These are phyloP conservation scores for Pogostemon cablin DNA, from an alignment of 257 asterid genomes.

Conservation along the genomic window DNA sequence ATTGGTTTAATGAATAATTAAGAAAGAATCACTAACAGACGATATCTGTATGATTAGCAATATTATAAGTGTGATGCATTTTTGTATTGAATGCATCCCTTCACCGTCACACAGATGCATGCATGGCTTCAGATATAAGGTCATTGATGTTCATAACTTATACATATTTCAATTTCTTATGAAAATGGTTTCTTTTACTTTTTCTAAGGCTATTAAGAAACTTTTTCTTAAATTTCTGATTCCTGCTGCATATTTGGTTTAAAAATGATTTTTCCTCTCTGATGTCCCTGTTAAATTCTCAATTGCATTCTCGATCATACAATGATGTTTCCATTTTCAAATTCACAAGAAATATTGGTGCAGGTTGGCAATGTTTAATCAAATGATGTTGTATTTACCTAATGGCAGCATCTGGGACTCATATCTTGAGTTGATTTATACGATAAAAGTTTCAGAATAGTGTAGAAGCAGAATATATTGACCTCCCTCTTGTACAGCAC, in stretches of 20 bases:
- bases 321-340: not conserved
- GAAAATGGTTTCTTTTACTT: not conserved
- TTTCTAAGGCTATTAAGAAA: too few relatives aligned
- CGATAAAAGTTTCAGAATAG: not conserved
- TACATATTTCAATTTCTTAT: conserved; percentile 9
- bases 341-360: not conserved
- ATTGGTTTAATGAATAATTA: not conserved
- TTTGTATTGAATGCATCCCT: not conserved
- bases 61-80: not conserved
- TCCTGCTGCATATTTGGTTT: not conserved
- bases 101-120: conserved; percentile 5
- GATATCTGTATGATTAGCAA: not conserved
- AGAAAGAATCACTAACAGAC: not conserved
- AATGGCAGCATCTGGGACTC: conserved; percentile 4
- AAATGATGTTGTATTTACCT: not conserved
- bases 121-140: not conserved
- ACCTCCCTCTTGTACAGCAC: not conserved
- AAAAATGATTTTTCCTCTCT: not conserved
- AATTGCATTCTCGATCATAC: not conserved
- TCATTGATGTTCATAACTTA: not conserved
- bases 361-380: not conserved
- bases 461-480: not conserved
- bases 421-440: not conserved
- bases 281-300: not conserved
- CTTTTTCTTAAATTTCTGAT: too few relatives aligned